These are phyloP conservation scores for Apophysomyces trapeziformis DNA, from an alignment of 371 early-diverging fungal species.

Conservation along the genomic window DNA sequence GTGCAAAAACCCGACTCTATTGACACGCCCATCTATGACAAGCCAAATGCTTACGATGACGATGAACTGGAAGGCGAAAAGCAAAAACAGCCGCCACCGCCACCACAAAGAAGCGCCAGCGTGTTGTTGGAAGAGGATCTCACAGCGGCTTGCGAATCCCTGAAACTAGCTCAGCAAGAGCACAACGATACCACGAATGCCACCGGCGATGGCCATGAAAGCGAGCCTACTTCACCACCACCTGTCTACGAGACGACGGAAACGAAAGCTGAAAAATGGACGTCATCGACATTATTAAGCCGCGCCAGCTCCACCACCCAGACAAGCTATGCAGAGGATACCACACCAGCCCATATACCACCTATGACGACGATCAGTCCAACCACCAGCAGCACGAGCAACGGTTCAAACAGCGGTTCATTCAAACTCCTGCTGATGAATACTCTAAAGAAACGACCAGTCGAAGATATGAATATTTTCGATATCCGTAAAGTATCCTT, in stretches of 20 bases:
- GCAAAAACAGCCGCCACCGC: no score
- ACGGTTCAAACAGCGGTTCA: conserved; percentile 9
- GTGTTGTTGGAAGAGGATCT: conserved; percentile 2
- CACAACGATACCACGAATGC: not conserved
- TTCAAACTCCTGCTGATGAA: conserved; percentile 10
- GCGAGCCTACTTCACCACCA: not conserved
- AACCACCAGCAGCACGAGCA: conserved; percentile 10
- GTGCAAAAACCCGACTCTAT: conserved; percentile 29
- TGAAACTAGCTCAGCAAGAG: not conserved
- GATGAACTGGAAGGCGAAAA: conserved; percentile 3
- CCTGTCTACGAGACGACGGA: not conserved
- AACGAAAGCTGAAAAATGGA: not conserved
- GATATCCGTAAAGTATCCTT: conserved; percentile 45
- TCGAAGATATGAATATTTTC: conserved; percentile 31
- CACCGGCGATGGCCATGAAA: not conserved
- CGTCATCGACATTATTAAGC: not conserved
- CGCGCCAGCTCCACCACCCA: not conserved
- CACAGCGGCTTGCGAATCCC: conserved; percentile 2
- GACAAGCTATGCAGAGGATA: not conserved
- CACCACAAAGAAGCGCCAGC: no score
- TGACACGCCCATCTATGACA: conserved; percentile 28
- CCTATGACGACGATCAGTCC: not conserved
- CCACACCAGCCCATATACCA: not conserved
- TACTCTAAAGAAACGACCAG: conserved; percentile 23
- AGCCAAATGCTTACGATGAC: conserved; percentile 33